Conservation (phyloP, 306 rosid genomes). For the Amphicarpaea edgeworthii region DNA sequence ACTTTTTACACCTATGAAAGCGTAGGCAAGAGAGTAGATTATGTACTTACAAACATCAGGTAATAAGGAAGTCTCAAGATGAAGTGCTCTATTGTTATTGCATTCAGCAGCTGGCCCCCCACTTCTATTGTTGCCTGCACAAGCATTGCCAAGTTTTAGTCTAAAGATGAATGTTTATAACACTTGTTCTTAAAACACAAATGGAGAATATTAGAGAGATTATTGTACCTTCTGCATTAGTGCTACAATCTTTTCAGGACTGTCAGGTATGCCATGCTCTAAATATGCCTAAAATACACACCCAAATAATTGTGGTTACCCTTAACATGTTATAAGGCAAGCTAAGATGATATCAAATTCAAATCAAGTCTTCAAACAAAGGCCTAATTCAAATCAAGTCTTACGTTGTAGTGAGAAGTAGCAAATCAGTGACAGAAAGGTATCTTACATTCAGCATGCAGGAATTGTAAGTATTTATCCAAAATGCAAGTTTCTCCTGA, state of each 20-base stretch:
- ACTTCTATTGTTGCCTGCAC: constrained; percentile 75
- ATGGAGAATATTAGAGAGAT: constrained; percentile 10
- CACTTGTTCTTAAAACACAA: background rate
- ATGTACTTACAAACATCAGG: constrained; percentile 73
- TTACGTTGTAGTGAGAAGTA: constrained; percentile 3
- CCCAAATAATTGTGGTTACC: constrained; percentile 18
- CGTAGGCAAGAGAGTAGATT: constrained; percentile 18
- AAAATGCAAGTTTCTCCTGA: constrained; percentile 56
- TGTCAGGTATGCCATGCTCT: constrained; percentile 66
- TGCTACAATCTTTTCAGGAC: constrained; percentile 51
- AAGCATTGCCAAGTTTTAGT: constrained; percentile 26
- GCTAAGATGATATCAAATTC: constrained; percentile 7
- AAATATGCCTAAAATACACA: constrained; percentile 63
- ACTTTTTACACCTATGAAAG: background rate
- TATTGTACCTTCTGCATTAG: constrained; percentile 78
- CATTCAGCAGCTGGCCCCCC: constrained; percentile 75
- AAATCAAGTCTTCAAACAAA: background rate
- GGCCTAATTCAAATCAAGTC: background rate
- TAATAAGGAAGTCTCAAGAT: constrained; percentile 88
- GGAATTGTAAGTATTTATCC: constrained; percentile 70
- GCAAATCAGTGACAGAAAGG: constrained; percentile 11
- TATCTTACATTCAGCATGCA: constrained; percentile 77
- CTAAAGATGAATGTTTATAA: constrained; percentile 13
- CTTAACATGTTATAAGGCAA: background rate
- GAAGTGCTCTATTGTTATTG: constrained; percentile 87